Evolutionary conservation across 192 early-diverging fungal genomes (phyloP), one percentile per base, ranked within the genome.

Genomic region (Chytriomyces hyalinus): DNA sequence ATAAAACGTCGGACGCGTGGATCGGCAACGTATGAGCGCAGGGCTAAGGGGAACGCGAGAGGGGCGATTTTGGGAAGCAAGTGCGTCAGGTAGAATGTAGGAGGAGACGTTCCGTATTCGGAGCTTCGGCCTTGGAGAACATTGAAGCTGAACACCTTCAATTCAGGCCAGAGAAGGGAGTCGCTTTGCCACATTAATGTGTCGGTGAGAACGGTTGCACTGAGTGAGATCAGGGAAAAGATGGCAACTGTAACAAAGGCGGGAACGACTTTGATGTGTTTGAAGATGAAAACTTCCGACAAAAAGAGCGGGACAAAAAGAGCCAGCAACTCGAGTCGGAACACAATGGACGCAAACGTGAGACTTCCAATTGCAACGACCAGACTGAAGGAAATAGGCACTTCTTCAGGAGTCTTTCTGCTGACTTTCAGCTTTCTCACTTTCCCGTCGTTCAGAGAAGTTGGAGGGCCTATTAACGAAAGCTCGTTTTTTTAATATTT

Each of bases 1-100:
- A 93, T 78, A 8, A 92, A 80, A 11, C 83, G 82, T 15, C 87
- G 77, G 6, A 84, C 81, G 26, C 90, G 84, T 4, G 6, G 65
- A 73, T 92, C 88, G 0, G 61, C 48, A 6, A 61, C n/a, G 44
- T 57, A 26, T 28, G 77, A 79, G 47, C 50, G 73, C 3, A 80
- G 9, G 20, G 61, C 63, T 59, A 96, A 83, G 2, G 94, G 95
- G 20, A 91, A 78, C 10, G 92, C 88, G n/a, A 89, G 70, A 0
- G 93, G 85, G 4, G 93, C 82, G 24, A 98, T 87, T 7, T 88
- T 84, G 22, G 95, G 95, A 26, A 98, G 77, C n/a, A 93, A 89
- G 0, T 46, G 49, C 0, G 86, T 84, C 49, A 95, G 86, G 83
- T 98, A 97, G 46, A 85, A 79, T 69, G 94, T 83, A 43, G 84